Percentiles rank a stretch among this genome's conserved stretches.
phyloP scores from a whole-genome alignment of 23 red algal genomes.

The Gracilaria gracilis region DNA sequence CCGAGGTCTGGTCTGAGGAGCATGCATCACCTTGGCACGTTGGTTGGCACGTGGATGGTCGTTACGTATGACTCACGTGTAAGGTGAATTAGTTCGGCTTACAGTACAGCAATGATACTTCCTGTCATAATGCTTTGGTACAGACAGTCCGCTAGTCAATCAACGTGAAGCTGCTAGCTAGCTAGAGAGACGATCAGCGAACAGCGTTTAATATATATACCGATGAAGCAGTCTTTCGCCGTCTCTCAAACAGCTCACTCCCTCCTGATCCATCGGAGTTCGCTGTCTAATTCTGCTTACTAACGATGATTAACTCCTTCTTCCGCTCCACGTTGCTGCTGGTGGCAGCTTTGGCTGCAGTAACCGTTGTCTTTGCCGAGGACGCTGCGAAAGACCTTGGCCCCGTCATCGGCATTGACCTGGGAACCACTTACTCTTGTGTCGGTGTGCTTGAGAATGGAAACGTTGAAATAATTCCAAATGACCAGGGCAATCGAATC shows the following conservation, averaged over 20 bases:
- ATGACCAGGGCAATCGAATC: slow-evolving; percentile 98
- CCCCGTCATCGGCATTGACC: slow-evolving; percentile 97
- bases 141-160: neutral
- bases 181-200: neutral
- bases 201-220: neutral
- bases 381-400: slow-evolving; percentile 51
- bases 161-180: neutral
- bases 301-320: neutral
- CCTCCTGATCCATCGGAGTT: neutral
- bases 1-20: too few relatives aligned
- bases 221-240: neutral
- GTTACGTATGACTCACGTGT: neutral
- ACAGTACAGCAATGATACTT: slow-evolving; percentile 7
- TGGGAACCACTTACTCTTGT: slow-evolving; percentile 97
- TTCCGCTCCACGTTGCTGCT: neutral
- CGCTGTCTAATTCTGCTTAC: neutral
- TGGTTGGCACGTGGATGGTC: too few relatives aligned
- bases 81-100: neutral
- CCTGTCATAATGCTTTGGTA: neutral
- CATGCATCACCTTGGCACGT: too few relatives aligned
- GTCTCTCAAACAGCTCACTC: too few relatives aligned
- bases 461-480: slow-evolving; percentile 94
- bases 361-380: neutral
- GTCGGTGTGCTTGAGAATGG: slow-evolving; percentile 96
- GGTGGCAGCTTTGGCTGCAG: neutral